Conservation (phyloP, 2,329 filamentous ascomycete genomes). For the Scytalidium sp. region DNA sequence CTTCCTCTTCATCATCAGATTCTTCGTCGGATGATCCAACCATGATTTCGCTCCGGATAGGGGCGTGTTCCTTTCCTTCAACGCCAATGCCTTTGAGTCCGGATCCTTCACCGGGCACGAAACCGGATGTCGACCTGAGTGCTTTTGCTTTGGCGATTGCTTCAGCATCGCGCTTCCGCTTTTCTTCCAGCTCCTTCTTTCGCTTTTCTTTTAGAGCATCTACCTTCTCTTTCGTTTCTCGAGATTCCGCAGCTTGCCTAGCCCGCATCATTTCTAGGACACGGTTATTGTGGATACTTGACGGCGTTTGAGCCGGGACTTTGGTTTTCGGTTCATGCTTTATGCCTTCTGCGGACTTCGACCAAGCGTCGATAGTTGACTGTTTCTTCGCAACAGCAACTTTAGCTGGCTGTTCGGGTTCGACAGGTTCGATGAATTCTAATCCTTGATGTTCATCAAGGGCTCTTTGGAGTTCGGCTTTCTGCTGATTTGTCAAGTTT, state of each 20-base stretch:
- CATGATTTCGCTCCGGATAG: constrained; percentile 82
- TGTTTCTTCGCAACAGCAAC: constrained; percentile 48
- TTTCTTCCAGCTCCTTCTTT: constrained; percentile 71
- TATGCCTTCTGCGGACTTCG: constrained; percentile 44
- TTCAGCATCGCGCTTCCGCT: constrained; percentile 68
- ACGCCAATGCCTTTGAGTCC: constrained; percentile 70
- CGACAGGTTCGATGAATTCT: constrained; percentile 41
- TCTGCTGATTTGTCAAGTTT: constrained; percentile 77
- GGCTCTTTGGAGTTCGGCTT: constrained; percentile 72
- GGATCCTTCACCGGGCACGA: constrained; percentile 73
- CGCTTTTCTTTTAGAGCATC: constrained; percentile 69
- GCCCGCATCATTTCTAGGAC: constrained; percentile 20
- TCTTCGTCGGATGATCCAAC: constrained; percentile 73
- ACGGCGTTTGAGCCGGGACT: background rate
- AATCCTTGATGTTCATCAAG: constrained; percentile 57
- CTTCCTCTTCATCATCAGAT: constrained; percentile 70
- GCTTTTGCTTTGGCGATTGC: constrained; percentile 69
- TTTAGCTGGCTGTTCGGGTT: constrained; percentile 43
- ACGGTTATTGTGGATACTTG: constrained; percentile 21
- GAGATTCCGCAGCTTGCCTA: constrained; percentile 6
- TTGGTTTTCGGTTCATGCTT: constrained; percentile 22
- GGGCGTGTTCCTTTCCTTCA: constrained; percentile 74
- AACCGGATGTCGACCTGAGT: constrained; percentile 46
- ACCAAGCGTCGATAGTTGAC: constrained; percentile 60
- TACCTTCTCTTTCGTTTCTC: constrained; percentile 24